phyloP scores from a whole-genome alignment of 345 rosid genomes.

The Lumnitzera littorea region DNA sequence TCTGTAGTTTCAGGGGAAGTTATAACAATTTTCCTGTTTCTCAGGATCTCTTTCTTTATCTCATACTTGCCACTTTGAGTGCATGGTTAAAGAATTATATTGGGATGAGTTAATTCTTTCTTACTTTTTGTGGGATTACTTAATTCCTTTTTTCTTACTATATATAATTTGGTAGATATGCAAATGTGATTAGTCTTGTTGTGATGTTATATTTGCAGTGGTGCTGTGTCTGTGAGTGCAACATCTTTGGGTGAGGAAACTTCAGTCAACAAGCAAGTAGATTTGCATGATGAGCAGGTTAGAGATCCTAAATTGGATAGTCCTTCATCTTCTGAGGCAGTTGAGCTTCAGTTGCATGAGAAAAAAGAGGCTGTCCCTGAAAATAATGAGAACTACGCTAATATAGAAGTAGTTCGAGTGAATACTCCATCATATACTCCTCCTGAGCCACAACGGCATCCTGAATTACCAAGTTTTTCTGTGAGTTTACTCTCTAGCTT shows the following conservation, averaged over 20 bases:
- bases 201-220: constrained; percentile 7
- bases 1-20: too few species aligned
- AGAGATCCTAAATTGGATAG: constrained; percentile 53
- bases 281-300: constrained; percentile 38
- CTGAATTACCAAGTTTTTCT: constrained; percentile 50
- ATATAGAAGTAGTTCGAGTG: constrained; percentile 47
- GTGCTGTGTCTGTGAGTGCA: constrained; percentile 35
- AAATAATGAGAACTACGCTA: constrained; percentile 42
- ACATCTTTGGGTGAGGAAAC: constrained; percentile 35
- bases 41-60: too few species aligned
- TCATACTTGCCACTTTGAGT: too few species aligned
- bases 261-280: constrained; percentile 36
- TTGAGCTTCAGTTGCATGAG: constrained; percentile 53
- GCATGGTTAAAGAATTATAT: too few species aligned
- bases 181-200: too few species aligned
- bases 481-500: constrained; percentile 37
- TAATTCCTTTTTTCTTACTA: too few species aligned
- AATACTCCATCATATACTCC: constrained; percentile 48
- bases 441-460: constrained; percentile 52
- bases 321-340: constrained; percentile 40
- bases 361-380: constrained; percentile 47
- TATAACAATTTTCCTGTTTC: too few species aligned
- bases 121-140: too few species aligned
- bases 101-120: too few species aligned
- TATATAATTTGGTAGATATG: too few species aligned